Evolutionary conservation across 1,139 yeast genomes (phyloP).

Genomic region (Geotrichum carabidarum): DNA sequence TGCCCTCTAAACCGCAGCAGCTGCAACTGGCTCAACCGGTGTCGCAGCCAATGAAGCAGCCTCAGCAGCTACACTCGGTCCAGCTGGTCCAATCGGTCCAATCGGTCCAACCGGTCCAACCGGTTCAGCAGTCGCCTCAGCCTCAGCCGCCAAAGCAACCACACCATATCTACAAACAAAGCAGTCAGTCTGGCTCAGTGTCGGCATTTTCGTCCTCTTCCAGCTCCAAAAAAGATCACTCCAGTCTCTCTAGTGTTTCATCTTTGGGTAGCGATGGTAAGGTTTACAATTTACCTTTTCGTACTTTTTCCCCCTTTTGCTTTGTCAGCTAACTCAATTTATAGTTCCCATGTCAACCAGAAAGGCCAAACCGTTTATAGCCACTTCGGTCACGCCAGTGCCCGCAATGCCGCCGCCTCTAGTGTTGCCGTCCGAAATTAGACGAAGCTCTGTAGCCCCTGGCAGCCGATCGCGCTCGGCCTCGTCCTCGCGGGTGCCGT

Average conservation of each 20-base stretch:
- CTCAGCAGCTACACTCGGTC: too few relatives aligned
- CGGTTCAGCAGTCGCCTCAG: neutral
- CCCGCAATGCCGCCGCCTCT: constrained; percentile 23
- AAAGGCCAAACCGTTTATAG: constrained; percentile 13
- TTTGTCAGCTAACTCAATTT: constrained; percentile 11
- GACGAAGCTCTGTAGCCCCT: constrained; percentile 27
- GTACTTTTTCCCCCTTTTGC: constrained; percentile 5
- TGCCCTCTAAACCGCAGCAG: constrained; percentile 1
- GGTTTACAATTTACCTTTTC: constrained; percentile 1
- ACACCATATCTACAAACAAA: constrained; percentile 7
- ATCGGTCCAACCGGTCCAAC: neutral
- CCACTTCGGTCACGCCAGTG: constrained; percentile 16
- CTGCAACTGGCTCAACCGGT: neutral
- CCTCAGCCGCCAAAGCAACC: neutral
- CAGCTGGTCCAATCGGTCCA: neutral
- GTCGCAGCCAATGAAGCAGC: too few relatives aligned
- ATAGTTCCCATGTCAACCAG: constrained; percentile 1
- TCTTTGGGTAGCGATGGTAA: constrained; percentile 13
- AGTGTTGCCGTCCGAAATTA: constrained; percentile 33
- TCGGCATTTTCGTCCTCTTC: constrained; percentile 13
- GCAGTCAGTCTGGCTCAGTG: constrained; percentile 4
- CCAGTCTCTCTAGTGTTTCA: constrained; percentile 12
- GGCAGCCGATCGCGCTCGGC: constrained; percentile 17
- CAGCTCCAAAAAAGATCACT: constrained; percentile 9
- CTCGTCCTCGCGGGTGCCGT: constrained; percentile 21